Percentiles rank a stretch among this genome's conserved stretches.
Conservation (phyloP, 768 basidiomycete species). For the Kwoniella sp. region DNA sequence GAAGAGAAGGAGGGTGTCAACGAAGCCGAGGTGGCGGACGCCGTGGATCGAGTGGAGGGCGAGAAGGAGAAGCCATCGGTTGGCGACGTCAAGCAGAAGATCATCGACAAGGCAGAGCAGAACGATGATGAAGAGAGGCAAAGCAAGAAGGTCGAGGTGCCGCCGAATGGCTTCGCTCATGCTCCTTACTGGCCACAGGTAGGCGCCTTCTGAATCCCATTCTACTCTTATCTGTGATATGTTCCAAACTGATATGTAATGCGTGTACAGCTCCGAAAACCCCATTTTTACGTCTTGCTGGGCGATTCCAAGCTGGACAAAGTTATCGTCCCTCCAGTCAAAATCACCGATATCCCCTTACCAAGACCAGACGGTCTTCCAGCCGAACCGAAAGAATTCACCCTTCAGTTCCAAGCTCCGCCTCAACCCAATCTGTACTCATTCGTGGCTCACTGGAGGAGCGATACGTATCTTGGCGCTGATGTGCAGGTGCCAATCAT, state of each 20-base stretch:
- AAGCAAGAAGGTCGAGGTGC: conserved; percentile 63
- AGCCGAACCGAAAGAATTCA: conserved; percentile 61
- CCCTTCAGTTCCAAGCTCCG: conserved; percentile 93
- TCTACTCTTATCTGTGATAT: conserved; percentile 75
- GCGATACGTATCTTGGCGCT: conserved; percentile 85
- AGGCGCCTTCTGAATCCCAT: conserved; percentile 51
- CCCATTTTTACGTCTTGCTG: conserved; percentile 88
- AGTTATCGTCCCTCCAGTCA: conserved; percentile 82
- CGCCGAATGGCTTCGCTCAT: conserved; percentile 70
- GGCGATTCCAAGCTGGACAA: conserved; percentile 82
- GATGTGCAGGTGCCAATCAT: conserved; percentile 71
- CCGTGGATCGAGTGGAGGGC: conserved; percentile 1
- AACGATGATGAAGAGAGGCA: conserved; percentile 60
- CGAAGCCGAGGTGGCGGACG: not conserved
- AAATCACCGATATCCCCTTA: conserved; percentile 75
- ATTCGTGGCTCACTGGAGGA: conserved; percentile 82
- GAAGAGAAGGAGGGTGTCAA: conserved; percentile 43
- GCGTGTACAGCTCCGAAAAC: conserved; percentile 71
- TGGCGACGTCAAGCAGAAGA: conserved; percentile 39
- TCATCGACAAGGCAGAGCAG: conserved; percentile 25
- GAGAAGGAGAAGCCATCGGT: conserved; percentile 59
- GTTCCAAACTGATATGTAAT: too few species aligned
- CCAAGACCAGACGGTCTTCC: conserved; percentile 27
- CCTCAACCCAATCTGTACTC: conserved; percentile 78
- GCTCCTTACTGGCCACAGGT: conserved; percentile 92